phyloP scores from a whole-genome alignment of 192 early-diverging fungal species.

The Coemansia biformis region DNA sequence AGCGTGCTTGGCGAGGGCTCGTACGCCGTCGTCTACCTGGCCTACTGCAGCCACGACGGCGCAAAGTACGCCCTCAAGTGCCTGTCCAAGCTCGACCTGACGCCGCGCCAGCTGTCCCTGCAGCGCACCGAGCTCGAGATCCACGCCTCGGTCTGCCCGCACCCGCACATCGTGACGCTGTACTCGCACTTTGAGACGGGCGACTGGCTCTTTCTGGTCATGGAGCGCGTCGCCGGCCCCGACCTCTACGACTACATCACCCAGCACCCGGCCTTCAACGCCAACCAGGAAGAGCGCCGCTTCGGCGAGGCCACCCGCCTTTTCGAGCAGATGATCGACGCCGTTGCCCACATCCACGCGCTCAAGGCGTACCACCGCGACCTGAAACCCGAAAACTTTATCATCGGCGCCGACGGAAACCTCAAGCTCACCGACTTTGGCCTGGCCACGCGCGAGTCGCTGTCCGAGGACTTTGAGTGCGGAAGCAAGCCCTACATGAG shows the following conservation, averaged over 20 bases:
- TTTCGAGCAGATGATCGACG: slow-evolving; percentile 68
- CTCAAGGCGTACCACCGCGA: slow-evolving; percentile 86
- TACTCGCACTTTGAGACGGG: slow-evolving; percentile 60
- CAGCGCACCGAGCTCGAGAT: slow-evolving; percentile 63
- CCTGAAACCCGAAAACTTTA: slow-evolving; percentile 78
- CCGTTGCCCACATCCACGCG: slow-evolving; percentile 70
- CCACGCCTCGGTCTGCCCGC: slow-evolving; percentile 58
- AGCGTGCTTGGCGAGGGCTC: slow-evolving; percentile 66
- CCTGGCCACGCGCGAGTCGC: slow-evolving; percentile 73
- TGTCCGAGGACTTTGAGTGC: slow-evolving; percentile 82
- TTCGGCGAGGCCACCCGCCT: slow-evolving; percentile 49
- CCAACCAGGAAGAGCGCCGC: slow-evolving; percentile 49
- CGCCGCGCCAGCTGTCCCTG: slow-evolving; percentile 56
- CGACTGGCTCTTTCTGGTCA: slow-evolving; percentile 58
- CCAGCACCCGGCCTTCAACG: slow-evolving; percentile 44
- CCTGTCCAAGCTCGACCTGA: slow-evolving; percentile 57
- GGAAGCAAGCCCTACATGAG: slow-evolving; percentile 74
- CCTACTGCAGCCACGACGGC: slow-evolving; percentile 53
- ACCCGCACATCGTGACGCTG: slow-evolving; percentile 62
- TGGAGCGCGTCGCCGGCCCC: slow-evolving; percentile 55
- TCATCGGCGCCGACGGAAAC: slow-evolving; percentile 58
- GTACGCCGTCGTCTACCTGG: slow-evolving; percentile 72
- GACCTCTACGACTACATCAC: slow-evolving; percentile 56
- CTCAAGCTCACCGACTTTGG: slow-evolving; percentile 93
- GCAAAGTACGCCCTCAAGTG: slow-evolving; percentile 68